phyloP scores from a whole-genome alignment of 2,329 filamentous ascomycete species.

The Aspergillus intermedius region DNA sequence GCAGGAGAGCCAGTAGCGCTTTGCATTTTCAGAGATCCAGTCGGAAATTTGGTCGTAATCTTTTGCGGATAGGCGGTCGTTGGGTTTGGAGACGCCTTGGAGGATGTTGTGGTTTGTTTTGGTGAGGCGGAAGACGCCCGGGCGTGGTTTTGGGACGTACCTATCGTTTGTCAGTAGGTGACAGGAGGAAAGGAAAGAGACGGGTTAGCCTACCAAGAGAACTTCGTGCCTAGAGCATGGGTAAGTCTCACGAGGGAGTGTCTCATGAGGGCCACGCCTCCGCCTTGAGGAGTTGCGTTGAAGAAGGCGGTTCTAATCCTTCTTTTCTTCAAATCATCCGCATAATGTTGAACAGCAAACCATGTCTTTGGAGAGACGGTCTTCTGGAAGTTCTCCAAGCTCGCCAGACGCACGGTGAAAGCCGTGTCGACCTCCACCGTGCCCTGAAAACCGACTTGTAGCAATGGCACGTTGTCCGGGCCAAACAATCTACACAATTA shows the following conservation, averaged over 20 bases:
- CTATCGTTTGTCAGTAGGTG: constrained; percentile 22
- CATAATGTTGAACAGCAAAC: constrained; percentile 58
- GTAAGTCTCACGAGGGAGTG: constrained; percentile 70
- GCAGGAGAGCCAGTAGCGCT: constrained; percentile 64
- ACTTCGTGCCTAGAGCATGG: constrained; percentile 58
- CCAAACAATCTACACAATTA: constrained; percentile 56
- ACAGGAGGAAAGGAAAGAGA: no score
- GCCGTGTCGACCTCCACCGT: constrained; percentile 64
- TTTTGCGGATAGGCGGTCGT: constrained; percentile 57
- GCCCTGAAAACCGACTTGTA: constrained; percentile 61
- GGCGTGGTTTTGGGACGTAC: constrained; percentile 71
- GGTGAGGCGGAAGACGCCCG: constrained; percentile 73
- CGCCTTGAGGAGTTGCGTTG: constrained; percentile 74
- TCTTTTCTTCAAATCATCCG: constrained; percentile 54
- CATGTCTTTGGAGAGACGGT: constrained; percentile 60
- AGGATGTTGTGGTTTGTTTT: constrained; percentile 87
- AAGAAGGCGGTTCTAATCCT: constrained; percentile 70
- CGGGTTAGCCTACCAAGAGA: constrained; percentile 57
- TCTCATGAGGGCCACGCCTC: constrained; percentile 74
- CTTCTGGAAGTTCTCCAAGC: constrained; percentile 51
- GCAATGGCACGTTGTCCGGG: constrained; percentile 61
- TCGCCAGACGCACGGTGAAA: constrained; percentile 56
- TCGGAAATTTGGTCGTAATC: constrained; percentile 58
- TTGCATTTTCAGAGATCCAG: constrained; percentile 69
- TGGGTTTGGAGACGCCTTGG: constrained; percentile 64